These are phyloP conservation scores for Candida sonorensis DNA, from an alignment of 805 yeast genomes.

Conservation along the genomic window DNA sequence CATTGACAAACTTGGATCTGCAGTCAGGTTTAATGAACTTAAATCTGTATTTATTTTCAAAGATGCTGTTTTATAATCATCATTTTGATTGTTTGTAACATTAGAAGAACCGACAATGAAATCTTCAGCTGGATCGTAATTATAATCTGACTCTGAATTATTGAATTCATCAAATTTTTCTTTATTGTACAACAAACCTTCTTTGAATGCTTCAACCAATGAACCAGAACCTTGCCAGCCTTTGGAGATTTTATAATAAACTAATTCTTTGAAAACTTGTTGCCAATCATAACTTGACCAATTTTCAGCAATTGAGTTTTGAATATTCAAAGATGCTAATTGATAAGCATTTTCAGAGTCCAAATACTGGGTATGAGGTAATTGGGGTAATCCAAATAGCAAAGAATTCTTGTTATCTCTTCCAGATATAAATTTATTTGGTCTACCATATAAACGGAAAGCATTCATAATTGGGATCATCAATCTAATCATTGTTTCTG, in stretches of 20 bases:
- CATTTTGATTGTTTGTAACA: no score
- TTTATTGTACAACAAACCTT: constrained; percentile 25
- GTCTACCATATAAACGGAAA: constrained; percentile 70
- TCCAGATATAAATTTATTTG: constrained; percentile 42
- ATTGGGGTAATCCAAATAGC: constrained; percentile 65
- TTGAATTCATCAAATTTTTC: constrained; percentile 16
- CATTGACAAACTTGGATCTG: no score
- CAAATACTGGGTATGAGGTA: constrained; percentile 62
- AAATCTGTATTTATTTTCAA: constrained; percentile 4
- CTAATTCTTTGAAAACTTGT: constrained; percentile 31
- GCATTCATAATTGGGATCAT: constrained; percentile 65
- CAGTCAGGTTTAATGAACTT: no score
- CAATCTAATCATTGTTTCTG: constrained; percentile 67
- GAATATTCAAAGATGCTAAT: constrained; percentile 25
- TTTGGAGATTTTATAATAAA: constrained; percentile 24
- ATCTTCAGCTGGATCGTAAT: constrained; percentile 27
- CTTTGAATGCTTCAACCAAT: constrained; percentile 24
- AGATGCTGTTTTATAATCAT: neutral
- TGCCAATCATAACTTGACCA: constrained; percentile 30
- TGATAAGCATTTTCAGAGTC: constrained; percentile 26
- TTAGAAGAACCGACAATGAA: no score
- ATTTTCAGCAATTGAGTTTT: constrained; percentile 24
- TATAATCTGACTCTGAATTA: constrained; percentile 14
- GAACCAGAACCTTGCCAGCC: constrained; percentile 32
- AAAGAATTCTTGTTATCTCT: constrained; percentile 34